These are phyloP conservation scores for Chloromonas sp. DNA, from an alignment of 163 green algal genomes.

Conservation along the genomic window DNA sequence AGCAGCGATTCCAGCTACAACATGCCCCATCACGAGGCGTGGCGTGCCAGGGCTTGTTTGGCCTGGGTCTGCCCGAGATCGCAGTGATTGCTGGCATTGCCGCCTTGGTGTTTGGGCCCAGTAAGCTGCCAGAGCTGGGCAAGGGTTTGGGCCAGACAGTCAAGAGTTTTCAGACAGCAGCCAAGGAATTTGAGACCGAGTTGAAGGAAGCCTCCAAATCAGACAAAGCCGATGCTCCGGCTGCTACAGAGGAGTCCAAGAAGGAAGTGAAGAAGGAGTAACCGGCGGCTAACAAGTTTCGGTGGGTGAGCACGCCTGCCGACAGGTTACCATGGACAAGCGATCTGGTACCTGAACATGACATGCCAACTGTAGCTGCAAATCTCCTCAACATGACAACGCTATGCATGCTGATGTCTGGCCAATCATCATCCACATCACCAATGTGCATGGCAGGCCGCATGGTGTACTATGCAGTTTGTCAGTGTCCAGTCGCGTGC, in stretches of 20 bases:
- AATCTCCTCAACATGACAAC: no score
- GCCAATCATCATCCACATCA: no score
- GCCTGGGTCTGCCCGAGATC: constrained; percentile 89
- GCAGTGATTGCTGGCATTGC: constrained; percentile 92
- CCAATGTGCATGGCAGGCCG: no score
- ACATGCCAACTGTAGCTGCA: no score
- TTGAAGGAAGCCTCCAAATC: constrained; percentile 16
- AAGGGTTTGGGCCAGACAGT: constrained; percentile 88
- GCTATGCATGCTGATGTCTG: no score
- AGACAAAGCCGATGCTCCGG: background rate
- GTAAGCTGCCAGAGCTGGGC: constrained; percentile 92
- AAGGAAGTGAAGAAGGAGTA: background rate
- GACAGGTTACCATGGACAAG: no score
- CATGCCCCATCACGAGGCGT: constrained; percentile 1
- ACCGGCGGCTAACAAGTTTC: no score
- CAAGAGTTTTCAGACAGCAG: constrained; percentile 85
- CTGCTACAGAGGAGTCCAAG: background rate
- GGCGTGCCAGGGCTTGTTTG: constrained; percentile 78
- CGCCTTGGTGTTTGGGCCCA: constrained; percentile 90
- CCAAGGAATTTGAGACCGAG: constrained; percentile 74
- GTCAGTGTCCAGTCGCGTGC: no score
- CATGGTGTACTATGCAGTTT: no score
- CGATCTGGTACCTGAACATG: no score
- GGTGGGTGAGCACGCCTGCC: no score
- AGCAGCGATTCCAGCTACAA: background rate